A percentile compares a stretch with the other conserved stretches of the same genome.
Evolutionary conservation across 1,139 yeast species (phyloP).

Genomic region (Kodamaea ohmeri): DNA sequence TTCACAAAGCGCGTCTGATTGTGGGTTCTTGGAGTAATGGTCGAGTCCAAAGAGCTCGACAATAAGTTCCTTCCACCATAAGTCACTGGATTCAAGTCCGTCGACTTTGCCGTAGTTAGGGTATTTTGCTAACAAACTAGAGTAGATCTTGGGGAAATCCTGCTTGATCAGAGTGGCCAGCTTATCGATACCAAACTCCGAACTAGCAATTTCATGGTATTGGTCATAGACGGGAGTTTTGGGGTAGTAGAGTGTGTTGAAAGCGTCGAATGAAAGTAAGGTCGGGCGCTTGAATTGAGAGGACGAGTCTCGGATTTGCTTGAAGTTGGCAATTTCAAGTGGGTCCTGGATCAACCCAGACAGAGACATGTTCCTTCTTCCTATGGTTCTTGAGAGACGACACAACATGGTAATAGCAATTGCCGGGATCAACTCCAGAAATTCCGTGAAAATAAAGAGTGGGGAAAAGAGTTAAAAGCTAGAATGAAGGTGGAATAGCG

Average conservation of each 20-base stretch:
- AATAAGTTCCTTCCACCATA: constrained; percentile 63
- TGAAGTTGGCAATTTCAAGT: constrained; percentile 23
- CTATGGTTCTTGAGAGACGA: not conserved
- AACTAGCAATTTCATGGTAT: constrained; percentile 46
- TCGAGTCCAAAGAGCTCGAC: constrained; percentile 37
- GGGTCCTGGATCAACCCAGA: constrained; percentile 25
- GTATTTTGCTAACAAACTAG: constrained; percentile 26
- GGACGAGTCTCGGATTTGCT: constrained; percentile 31
- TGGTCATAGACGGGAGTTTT: constrained; percentile 50
- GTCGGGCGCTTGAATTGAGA: constrained; percentile 41
- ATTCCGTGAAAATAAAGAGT: no score
- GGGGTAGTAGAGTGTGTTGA: constrained; percentile 63
- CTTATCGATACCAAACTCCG: constrained; percentile 41
- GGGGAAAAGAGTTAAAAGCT: no score
- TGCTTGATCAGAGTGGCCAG: constrained; percentile 25
- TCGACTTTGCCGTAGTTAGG: constrained; percentile 62
- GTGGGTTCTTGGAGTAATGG: constrained; percentile 18
- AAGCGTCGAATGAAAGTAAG: constrained; percentile 63
- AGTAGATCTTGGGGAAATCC: constrained; percentile 31
- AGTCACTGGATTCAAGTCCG: constrained; percentile 27
- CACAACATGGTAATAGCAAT: constrained; percentile 1
- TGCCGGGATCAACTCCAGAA: no score
- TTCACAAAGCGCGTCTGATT: constrained; percentile 28
- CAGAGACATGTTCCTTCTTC: constrained; percentile 4
- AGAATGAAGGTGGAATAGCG: no score